These are phyloP conservation scores for Coemansia erecta DNA, from an alignment of 192 early-diverging fungal species.

Conservation along the genomic window DNA sequence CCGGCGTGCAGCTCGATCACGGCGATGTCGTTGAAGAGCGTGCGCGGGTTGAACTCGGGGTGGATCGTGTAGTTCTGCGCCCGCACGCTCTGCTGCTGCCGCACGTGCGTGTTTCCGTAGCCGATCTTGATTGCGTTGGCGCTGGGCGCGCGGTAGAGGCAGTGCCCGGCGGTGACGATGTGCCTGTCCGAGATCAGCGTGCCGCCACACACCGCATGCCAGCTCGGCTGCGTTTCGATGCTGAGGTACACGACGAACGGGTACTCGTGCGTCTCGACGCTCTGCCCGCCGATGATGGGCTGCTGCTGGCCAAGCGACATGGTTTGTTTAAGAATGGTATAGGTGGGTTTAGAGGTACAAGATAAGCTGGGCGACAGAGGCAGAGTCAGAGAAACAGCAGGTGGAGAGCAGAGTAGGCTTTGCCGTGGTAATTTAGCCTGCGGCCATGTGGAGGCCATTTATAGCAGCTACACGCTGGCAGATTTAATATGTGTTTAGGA, in stretches of 20 bases:
- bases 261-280: constrained; percentile 22
- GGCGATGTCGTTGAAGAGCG: constrained; percentile 50
- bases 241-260: constrained; percentile 48
- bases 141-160: constrained; percentile 25
- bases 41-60: constrained; percentile 24
- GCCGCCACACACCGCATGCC: constrained; percentile 49
- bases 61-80: constrained; percentile 11
- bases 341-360: not conserved
- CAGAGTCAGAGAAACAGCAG: no score
- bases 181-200: constrained; percentile 34
- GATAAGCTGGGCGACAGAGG: no score
- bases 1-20: constrained; percentile 25
- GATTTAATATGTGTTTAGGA: no score
- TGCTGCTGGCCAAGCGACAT: constrained; percentile 40
- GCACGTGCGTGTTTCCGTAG: constrained; percentile 19
- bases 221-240: constrained; percentile 35
- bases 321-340: not conserved
- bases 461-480: no score
- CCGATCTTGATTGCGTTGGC: constrained; percentile 17
- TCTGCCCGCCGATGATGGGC: constrained; percentile 42
- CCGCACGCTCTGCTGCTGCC: constrained; percentile 4
- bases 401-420: not conserved
- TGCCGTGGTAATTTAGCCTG: no score
- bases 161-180: constrained; percentile 53
- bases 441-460: no score